phyloP scores from a whole-genome alignment of 345 rosid genomes.

The Murraya koenigii region DNA sequence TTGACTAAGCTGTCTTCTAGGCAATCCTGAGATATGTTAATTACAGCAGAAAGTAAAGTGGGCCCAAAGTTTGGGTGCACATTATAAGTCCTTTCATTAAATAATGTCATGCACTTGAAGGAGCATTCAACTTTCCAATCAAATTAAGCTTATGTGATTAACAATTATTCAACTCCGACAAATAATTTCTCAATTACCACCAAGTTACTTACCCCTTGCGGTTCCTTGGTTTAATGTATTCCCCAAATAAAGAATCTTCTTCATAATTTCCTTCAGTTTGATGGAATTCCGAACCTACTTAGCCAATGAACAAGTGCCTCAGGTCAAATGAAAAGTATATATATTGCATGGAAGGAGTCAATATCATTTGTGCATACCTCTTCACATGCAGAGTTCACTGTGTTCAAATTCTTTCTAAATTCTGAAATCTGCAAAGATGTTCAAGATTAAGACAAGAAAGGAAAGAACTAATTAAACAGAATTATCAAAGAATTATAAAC shows the following conservation, averaged over 20 bases:
- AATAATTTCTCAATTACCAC: not conserved
- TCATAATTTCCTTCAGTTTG: constrained; percentile 93
- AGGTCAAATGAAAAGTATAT: constrained; percentile 14
- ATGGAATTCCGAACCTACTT: constrained; percentile 76
- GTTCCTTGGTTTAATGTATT: constrained; percentile 97
- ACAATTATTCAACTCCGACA: not conserved
- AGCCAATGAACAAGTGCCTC: constrained; percentile 6
- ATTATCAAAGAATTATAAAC: constrained; percentile 18
- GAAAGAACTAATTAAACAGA: constrained; percentile 14
- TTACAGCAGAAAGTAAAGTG: not conserved
- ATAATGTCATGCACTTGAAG: not conserved
- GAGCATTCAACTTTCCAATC: not conserved
- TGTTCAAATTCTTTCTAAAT: constrained; percentile 80
- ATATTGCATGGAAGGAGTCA: constrained; percentile 15
- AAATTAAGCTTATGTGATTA: not conserved
- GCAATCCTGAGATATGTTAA: not conserved
- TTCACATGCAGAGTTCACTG: constrained; percentile 84
- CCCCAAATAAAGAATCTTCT: constrained; percentile 86
- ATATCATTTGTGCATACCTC: constrained; percentile 54
- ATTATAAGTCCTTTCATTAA: not conserved
- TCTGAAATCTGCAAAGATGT: constrained; percentile 59
- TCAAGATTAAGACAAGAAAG: constrained; percentile 15
- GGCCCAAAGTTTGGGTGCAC: not conserved
- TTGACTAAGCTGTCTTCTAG: not conserved
- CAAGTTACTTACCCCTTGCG: constrained; percentile 73